Percentiles rank a stretch among this genome's conserved stretches.
These are phyloP conservation scores for Fragosphaeria purpurea DNA, from an alignment of 2,329 filamentous ascomycete genomes.

Conservation along the genomic window DNA sequence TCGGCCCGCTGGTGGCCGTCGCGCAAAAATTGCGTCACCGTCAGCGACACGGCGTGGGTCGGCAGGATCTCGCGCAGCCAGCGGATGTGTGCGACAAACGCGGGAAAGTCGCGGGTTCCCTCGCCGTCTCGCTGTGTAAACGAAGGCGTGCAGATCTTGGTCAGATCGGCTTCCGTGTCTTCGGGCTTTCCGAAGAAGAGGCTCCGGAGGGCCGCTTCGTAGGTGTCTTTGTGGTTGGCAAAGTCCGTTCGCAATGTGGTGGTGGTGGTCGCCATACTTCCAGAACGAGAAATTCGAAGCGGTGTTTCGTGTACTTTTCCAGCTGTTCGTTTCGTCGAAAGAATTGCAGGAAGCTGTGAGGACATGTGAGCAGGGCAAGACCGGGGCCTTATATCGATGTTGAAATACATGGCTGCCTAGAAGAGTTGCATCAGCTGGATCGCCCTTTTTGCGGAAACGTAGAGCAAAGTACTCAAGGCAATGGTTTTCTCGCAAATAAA, in stretches of 20 bases:
- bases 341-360: no score
- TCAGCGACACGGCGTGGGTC: background rate
- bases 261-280: background rate
- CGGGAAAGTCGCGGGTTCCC: background rate
- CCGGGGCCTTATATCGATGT: no score
- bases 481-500: no score
- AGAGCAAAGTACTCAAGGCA: no score
- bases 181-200: constrained; percentile 8
- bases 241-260: constrained; percentile 1
- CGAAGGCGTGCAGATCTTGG: constrained; percentile 1
- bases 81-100: constrained; percentile 8
- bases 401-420: no score
- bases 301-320: background rate
- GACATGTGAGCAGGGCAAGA: no score
- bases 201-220: constrained; percentile 4
- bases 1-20: constrained; percentile 7
- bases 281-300: no score
- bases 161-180: constrained; percentile 7
- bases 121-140: background rate
- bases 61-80: constrained; percentile 8
- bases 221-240: constrained; percentile 8
- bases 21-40: constrained; percentile 2
- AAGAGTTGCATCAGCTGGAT: no score
- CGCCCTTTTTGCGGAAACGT: no score
- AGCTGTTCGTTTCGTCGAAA: background rate